Conservation (phyloP, 2,329 filamentous ascomycete species). For the Lachnellula arida region DNA sequence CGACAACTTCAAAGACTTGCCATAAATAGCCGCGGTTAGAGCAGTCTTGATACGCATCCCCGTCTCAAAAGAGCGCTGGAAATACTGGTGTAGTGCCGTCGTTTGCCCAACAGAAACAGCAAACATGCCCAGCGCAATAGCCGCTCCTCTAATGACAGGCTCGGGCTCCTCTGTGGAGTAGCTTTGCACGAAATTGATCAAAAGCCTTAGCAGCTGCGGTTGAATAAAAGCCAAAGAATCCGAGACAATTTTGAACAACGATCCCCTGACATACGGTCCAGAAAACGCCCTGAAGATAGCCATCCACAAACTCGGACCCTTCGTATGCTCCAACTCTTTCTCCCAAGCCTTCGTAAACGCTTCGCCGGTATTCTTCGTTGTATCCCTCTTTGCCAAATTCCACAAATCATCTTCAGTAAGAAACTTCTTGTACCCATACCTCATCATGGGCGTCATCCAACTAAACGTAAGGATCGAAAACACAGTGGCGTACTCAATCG, state of each 20-base stretch:
- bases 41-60: conserved; percentile 96
- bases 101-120: conserved; percentile 81
- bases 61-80: conserved; percentile 89
- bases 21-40: conserved; percentile 85
- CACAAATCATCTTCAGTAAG: conserved; percentile 94
- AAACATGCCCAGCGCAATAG: conserved; percentile 92
- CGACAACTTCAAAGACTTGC: conserved; percentile 82
- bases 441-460: conserved; percentile 99
- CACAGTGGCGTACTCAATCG: conserved; percentile 81
- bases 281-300: conserved; percentile 82
- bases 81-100: conserved; percentile 91
- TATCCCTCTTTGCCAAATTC: conserved; percentile 78
- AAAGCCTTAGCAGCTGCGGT: conserved; percentile 77
- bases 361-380: conserved; percentile 67
- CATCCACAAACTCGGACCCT: conserved; percentile 80
- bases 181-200: conserved; percentile 82
- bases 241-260: conserved; percentile 83
- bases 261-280: conserved; percentile 73
- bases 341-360: conserved; percentile 73
- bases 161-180: conserved; percentile 53
- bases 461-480: conserved; percentile 93
- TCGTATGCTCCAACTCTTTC: conserved; percentile 62
- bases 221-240: conserved; percentile 84
- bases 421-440: conserved; percentile 83
- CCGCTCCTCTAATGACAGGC: conserved; percentile 76